Conservation (phyloP, 257 asterid genomes). For the Penstemon davidsonii region DNA sequence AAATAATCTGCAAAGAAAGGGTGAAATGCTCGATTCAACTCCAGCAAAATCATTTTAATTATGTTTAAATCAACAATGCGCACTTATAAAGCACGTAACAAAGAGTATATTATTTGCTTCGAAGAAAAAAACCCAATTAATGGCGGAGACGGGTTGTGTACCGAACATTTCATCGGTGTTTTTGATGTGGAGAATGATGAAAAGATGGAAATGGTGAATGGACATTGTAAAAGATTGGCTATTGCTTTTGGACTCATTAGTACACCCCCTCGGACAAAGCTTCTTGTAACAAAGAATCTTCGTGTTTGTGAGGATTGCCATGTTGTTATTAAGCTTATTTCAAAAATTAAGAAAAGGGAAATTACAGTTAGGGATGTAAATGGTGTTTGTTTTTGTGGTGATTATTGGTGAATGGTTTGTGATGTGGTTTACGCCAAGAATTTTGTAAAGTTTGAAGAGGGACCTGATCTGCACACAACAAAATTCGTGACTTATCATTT, state of each 20-base stretch:
- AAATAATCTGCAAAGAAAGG: no score
- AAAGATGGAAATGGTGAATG: constrained; percentile 44
- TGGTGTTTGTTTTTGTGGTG: constrained; percentile 56
- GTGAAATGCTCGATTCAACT: no score
- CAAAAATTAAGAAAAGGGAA: constrained; percentile 49
- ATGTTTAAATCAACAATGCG: no score
- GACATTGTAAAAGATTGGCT: constrained; percentile 66
- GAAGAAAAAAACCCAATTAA: background rate
- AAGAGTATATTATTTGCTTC: no score
- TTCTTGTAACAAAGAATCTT: constrained; percentile 55
- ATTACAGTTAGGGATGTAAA: constrained; percentile 60
- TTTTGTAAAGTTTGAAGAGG: no score
- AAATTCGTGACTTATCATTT: no score
- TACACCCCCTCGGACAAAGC: constrained; percentile 52
- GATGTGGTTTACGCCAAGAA: no score
- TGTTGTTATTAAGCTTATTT: constrained; percentile 50
- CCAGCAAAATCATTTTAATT: no score
- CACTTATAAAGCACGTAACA: no score
- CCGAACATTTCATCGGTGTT: constrained; percentile 51
- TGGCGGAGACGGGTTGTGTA: constrained; percentile 52
- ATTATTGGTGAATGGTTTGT: constrained; percentile 42
- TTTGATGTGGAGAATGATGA: constrained; percentile 68
- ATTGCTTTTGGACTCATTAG: constrained; percentile 60
- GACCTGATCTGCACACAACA: no score
- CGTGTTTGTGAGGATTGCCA: constrained; percentile 68